Conservation (phyloP, 2,329 filamentous ascomycete species). For the Emmonsiellopsis sp. region DNA sequence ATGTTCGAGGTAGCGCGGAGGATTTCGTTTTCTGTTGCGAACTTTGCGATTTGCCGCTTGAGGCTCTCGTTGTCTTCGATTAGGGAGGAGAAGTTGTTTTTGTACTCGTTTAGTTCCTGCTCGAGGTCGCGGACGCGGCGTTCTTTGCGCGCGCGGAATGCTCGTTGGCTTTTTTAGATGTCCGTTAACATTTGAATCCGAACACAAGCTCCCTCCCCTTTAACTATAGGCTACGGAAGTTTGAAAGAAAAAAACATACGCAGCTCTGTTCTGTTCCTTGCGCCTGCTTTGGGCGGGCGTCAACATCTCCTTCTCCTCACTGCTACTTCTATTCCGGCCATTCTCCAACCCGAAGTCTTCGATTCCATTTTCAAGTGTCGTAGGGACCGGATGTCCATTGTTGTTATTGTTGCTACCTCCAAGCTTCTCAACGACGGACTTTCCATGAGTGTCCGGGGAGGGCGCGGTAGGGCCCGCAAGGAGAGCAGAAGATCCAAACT, state of each 20-base stretch:
- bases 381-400: background rate
- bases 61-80: slow-evolving; percentile 79
- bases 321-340: slow-evolving; percentile 36
- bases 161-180: slow-evolving; percentile 62
- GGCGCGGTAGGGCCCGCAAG: slow-evolving; percentile 27
- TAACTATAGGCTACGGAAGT: background rate
- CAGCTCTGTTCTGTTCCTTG: slow-evolving; percentile 64
- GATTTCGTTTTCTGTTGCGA: slow-evolving; percentile 86
- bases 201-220: background rate
- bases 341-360: slow-evolving; percentile 18
- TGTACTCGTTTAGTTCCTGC: slow-evolving; percentile 67
- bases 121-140: slow-evolving; percentile 90
- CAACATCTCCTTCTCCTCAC: slow-evolving; percentile 46
- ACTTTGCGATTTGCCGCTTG: slow-evolving; percentile 72
- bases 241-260: slow-evolving; percentile 44
- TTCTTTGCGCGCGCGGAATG: slow-evolving; percentile 93
- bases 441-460: slow-evolving; percentile 24
- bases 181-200: background rate
- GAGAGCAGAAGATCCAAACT: slow-evolving; percentile 26
- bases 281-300: slow-evolving; percentile 51
- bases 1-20: slow-evolving; percentile 64
- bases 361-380: background rate
- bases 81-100: slow-evolving; percentile 63
- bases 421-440: slow-evolving; percentile 18
- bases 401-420: slow-evolving; percentile 8